These are phyloP conservation scores for Tulasnella sp. DNA, from an alignment of 768 basidiomycete species.

Conservation along the genomic window DNA sequence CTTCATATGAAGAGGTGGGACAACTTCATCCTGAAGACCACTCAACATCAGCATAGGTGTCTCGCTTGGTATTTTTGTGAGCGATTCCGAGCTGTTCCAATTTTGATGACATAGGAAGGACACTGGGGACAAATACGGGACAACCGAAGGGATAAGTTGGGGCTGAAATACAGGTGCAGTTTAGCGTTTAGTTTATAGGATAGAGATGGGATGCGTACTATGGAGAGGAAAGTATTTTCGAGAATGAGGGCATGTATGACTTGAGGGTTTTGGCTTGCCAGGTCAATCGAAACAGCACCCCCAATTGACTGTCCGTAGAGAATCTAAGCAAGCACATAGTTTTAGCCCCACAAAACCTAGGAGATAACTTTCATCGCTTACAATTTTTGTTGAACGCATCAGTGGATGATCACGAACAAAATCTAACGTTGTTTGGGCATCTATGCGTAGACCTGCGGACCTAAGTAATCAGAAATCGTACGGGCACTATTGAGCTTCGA, in stretches of 20 bases:
- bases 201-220: constrained; percentile 19
- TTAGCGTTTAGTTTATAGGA: not conserved
- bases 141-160: constrained; percentile 28
- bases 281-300: constrained; percentile 75
- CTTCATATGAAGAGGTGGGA: constrained; percentile 32
- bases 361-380: constrained; percentile 27
- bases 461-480: not conserved
- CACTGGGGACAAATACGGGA: constrained; percentile 30
- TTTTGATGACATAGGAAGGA: constrained; percentile 28
- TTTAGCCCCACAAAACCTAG: not conserved
- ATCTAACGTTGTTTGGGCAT: constrained; percentile 62
- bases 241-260: constrained; percentile 30
- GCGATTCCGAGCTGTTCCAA: constrained; percentile 27
- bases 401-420: constrained; percentile 52
- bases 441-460: constrained; percentile 56
- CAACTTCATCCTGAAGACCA: constrained; percentile 31
- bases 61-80: constrained; percentile 25
- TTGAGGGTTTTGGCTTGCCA: constrained; percentile 28
- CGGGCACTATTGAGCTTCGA: not conserved
- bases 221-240: constrained; percentile 36
- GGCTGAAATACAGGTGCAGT: constrained; percentile 17
- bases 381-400: constrained; percentile 54
- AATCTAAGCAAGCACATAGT: constrained; percentile 28
- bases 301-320: constrained; percentile 82
- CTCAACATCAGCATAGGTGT: constrained; percentile 32